A percentile compares a stretch with the other conserved stretches of the same genome.
Evolutionary conservation across 164 flowering plant genomes (phyloP).

Genomic region (Vitis labrusca): DNA sequence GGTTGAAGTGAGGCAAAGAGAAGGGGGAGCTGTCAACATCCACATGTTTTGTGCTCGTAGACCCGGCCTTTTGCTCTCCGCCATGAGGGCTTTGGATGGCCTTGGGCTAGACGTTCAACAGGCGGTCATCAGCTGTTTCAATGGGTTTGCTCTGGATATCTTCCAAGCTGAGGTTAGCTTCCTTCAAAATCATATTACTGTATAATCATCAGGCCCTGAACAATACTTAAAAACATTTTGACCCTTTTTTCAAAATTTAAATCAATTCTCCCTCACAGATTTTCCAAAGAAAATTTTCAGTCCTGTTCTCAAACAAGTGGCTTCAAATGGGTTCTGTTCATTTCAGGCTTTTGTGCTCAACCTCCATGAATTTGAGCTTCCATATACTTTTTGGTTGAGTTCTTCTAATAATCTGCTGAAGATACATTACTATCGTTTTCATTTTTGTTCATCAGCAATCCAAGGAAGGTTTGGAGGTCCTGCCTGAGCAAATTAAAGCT

Average conservation of each 20-base stretch:
- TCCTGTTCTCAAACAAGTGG: too few species aligned
- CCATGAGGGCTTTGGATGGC: slow-evolving; percentile 81
- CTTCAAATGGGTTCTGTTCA: too few species aligned
- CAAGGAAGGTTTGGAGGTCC: slow-evolving; percentile 31
- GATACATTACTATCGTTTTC: not conserved
- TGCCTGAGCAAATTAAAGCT: slow-evolving; percentile 38
- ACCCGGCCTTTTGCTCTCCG: slow-evolving; percentile 85
- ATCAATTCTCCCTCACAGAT: too few species aligned
- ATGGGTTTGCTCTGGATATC: slow-evolving; percentile 89
- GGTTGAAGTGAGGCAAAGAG: slow-evolving; percentile 90
- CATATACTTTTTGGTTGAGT: too few species aligned
- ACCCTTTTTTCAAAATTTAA: too few species aligned
- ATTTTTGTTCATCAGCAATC: slow-evolving; percentile 26
- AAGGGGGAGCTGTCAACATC: slow-evolving; percentile 90
- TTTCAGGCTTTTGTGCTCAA: too few species aligned
- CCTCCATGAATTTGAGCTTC: too few species aligned
- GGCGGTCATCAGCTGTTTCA: slow-evolving; percentile 96
- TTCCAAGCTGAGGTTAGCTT: slow-evolving; percentile 84
- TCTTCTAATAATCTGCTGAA: too few species aligned
- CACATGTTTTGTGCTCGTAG: slow-evolving; percentile 93
- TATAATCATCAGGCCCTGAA: too few species aligned
- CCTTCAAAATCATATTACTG: not conserved
- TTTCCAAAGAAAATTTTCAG: too few species aligned
- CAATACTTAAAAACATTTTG: too few species aligned
- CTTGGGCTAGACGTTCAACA: slow-evolving; percentile 90